Conservation (phyloP, 2,329 filamentous ascomycete genomes). For the Apiospora sp. region DNA sequence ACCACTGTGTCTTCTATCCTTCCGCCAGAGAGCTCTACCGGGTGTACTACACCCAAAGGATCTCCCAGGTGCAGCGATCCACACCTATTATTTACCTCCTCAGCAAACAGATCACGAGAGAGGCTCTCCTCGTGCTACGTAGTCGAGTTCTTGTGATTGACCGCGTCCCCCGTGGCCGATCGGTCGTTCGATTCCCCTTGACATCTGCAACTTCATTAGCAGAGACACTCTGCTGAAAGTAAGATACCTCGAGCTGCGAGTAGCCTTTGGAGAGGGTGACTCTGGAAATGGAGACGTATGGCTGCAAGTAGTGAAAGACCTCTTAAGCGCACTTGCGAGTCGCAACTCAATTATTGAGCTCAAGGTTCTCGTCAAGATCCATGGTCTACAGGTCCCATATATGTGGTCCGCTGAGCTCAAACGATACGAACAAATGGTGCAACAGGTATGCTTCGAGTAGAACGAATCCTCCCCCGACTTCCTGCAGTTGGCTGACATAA, state of each 20-base stretch:
- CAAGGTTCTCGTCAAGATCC: constrained; percentile 43
- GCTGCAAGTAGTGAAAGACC: constrained; percentile 36
- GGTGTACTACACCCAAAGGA: constrained; percentile 38
- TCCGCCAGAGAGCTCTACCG: constrained; percentile 40
- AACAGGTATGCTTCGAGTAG: constrained; percentile 32
- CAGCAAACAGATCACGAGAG: constrained; percentile 44
- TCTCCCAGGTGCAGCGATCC: constrained; percentile 24
- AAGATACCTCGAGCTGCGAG: constrained; percentile 41
- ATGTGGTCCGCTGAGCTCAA: constrained; percentile 37
- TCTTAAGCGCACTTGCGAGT: constrained; percentile 38
- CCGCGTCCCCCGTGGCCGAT: constrained; percentile 45
- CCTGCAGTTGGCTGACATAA: neutral
- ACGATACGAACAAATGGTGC: constrained; percentile 34
- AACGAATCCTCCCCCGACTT: neutral
- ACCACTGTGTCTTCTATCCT: constrained; percentile 40
- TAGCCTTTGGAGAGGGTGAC: constrained; percentile 40
- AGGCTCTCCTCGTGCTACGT: constrained; percentile 41
- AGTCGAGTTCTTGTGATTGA: constrained; percentile 42
- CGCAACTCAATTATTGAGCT: constrained; percentile 40
- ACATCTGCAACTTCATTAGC: constrained; percentile 41
- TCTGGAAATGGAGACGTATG: constrained; percentile 39
- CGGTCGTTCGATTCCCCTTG: constrained; percentile 36
- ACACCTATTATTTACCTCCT: constrained; percentile 47
- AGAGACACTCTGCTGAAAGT: constrained; percentile 43
- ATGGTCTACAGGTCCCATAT: constrained; percentile 31